Evolutionary conservation across 805 yeast species (phyloP), one percentile per base, ranked within the genome.

Genomic region (Metschnikowia corniflorae): DNA sequence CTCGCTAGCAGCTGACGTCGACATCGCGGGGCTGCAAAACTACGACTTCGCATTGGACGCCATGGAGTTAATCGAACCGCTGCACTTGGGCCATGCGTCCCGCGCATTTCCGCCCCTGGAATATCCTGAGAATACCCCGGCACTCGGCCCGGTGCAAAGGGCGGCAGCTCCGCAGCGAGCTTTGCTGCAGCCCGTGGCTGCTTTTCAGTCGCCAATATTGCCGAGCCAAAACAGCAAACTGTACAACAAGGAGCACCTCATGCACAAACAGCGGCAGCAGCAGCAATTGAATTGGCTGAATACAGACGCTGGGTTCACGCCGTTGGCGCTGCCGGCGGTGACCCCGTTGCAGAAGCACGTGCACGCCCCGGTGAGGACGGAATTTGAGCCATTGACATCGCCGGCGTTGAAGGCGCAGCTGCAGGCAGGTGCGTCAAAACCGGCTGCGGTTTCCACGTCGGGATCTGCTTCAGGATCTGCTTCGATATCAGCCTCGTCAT

Each of bases 311-410:
- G 75, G 75, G 5, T 84, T 81, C 58, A 84, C 93, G 1, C 93
- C 94, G 0, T 65, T 84, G 42, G 75, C 81, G 2, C 81, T 89
- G 2, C 94, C 94, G 0, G 80, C 84, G 7, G 82, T 78, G 12
- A 77, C 87, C 3, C 87, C 87, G 1, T 49, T 71, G 50, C 50
- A 50, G 37, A 47, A 49, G 31, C 28, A 25, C 16, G 33, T 21
- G 24, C 32, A 29, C 18, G 40, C 37, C 28, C 42, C 20, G 45
- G 59, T 14, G 53, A 54, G 32, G 46, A 33, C 49, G 12, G 44
- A 59, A n/a, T 65, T 67, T 43, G 71, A 65, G 50, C 73, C 88
- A 0, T 63, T 82, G 49, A 77, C 87, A 3, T 79, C 86, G 0
- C 88, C 88, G 0, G 86, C 86, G 3, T 55, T 81, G 39, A 74